Evolutionary conservation across 306 rosid species (phyloP), one percentile per base, ranked within the genome.

Genomic region (Citrullus mucosospermus): DNA sequence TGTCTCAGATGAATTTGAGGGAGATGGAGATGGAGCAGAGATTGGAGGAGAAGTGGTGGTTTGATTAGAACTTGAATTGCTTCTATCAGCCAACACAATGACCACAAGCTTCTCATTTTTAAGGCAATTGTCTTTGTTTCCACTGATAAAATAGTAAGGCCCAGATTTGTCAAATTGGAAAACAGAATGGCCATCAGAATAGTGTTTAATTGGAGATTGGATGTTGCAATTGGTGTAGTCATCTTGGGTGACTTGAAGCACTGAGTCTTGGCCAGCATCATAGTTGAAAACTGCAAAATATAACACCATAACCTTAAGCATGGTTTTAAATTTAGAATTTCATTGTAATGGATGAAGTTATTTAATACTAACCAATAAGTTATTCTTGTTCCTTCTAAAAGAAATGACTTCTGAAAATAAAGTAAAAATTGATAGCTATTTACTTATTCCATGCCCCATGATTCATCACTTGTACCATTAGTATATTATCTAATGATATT

Each of bases 31-130:
- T 28, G 84, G 38, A 63, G 57, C 63, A 18, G 51, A 38, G 73
- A 12, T 18, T 65, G 88, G 78, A 75, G 86, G 58, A 15, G 12
- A 13, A 53, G 34, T 17, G 11, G 74, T 76, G n/a, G 83, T 81
- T 17, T 38, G n/a, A 28, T 75, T 67, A 43, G 76, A 44, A 13
- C 20, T 77, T 79, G 76, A 50, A 61, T 87, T 82, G 83, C 69
- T 91, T 81, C 94, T 88, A 30, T 93, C 89, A 41, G 97, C 86
- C 83, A 96, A 44, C 1, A 96, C 97, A 82, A 81, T 71, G 51
- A 92, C 88, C 43, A 80, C 84, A 54, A 96, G 9, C 84, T 96
- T 96, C 87, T 96, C 93, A 85, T 92, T 92, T 82, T 89, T 89
- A 28, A 62, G 77, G 70, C 99, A 96, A 78, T 81, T 85, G n/a